phyloP scores from a whole-genome alignment of 208 protist species.

The Leptomonas pyrrhocoris region DNA sequence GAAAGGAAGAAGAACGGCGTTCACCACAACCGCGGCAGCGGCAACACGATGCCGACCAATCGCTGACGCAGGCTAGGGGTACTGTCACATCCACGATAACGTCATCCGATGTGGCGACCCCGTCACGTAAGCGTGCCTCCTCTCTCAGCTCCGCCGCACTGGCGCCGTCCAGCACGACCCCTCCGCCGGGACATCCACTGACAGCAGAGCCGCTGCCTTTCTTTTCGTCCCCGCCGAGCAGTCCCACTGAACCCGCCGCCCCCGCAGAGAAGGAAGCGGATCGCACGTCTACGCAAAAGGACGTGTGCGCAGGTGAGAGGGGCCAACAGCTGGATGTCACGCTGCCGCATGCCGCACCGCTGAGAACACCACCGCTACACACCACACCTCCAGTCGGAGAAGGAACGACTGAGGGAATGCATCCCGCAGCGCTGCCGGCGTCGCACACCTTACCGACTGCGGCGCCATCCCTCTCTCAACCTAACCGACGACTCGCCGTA shows the following conservation, averaged over 20 bases:
- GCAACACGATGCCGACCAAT: not conserved
- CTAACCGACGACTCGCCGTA: not conserved
- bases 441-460: not conserved
- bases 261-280: not conserved
- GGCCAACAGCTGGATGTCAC: too few relatives aligned
- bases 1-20: too few relatives aligned
- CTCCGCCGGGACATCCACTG: not conserved
- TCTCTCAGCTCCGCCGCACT: not conserved
- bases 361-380: too few relatives aligned
- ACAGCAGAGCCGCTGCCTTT: not conserved
- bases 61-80: not conserved
- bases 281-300: too few relatives aligned
- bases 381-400: not conserved
- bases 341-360: too few relatives aligned
- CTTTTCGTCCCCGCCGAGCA: not conserved
- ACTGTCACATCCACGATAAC: not conserved
- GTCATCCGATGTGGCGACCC: not conserved
- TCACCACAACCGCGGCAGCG: not conserved
- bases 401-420: not conserved
- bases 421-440: not conserved
- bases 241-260: not conserved
- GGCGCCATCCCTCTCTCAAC: not conserved
- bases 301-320: too few relatives aligned
- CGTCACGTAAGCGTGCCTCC: not conserved
- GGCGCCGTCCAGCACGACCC: conserved; percentile 1